Evolutionary conservation across 352 stramenopile genomes (phyloP).

Genomic region (Globisporangium viniferum): DNA sequence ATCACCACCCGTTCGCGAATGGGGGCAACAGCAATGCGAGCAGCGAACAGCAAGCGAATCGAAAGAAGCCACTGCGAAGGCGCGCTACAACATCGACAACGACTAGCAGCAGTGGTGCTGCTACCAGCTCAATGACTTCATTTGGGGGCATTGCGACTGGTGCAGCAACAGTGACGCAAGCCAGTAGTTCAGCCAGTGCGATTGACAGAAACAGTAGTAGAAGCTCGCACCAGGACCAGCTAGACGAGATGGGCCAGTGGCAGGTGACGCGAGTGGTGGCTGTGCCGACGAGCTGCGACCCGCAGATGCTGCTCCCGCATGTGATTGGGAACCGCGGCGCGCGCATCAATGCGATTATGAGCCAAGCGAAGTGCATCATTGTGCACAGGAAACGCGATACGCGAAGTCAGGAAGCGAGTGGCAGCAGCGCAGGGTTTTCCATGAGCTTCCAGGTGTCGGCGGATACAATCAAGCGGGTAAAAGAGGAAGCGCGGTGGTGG

Average conservation of each 20-base stretch:
- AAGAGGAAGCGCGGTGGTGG: conserved; percentile 1
- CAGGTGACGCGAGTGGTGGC: conserved; percentile 29
- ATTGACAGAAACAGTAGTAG: neutral
- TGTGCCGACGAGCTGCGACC: conserved; percentile 42
- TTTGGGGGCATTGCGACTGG: neutral
- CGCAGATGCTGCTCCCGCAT: conserved; percentile 38
- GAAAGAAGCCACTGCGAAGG: conserved; percentile 15
- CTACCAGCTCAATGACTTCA: neutral
- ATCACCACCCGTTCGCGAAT: neutral
- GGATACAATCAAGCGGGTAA: conserved; percentile 43
- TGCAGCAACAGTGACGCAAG: neutral
- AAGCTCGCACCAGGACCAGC: conserved; percentile 6
- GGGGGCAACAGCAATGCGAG: neutral
- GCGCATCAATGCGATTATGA: conserved; percentile 63
- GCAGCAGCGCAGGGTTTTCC: conserved; percentile 16
- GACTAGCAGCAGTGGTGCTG: neutral
- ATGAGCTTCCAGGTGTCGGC: conserved; percentile 59
- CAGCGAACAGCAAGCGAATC: conserved; percentile 4
- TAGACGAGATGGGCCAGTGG: conserved; percentile 9
- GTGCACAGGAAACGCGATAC: conserved; percentile 26
- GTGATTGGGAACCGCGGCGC: conserved; percentile 44
- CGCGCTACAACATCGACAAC: neutral
- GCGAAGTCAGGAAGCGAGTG: neutral
- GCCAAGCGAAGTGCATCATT: conserved; percentile 52
- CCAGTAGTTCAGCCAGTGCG: neutral